Evolutionary conservation across 345 rosid genomes (phyloP), one percentile per base, ranked within the genome.

Genomic region (Acer negundo): DNA sequence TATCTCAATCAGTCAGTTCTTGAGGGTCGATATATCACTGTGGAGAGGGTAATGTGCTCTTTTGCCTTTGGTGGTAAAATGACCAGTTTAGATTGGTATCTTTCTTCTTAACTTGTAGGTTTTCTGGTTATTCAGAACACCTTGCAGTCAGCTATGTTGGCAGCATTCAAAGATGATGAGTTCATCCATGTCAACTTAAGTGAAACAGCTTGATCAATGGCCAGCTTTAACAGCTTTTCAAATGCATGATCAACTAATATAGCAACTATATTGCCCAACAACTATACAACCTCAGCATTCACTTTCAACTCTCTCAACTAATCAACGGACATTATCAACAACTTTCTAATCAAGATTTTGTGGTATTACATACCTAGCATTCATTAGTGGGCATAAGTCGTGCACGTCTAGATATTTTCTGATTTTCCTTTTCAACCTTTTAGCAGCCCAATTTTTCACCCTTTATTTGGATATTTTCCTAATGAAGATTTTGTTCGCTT

Each of bases 281-380:
- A 86, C 90, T 83, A 87, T 85, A 89, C 93, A 83, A 85, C 91
- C 83, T 90, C 96, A 87, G 93, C 91, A 86, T 86, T 88, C 91
- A 87, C 87, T 90, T 89, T 90, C 92, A 86, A 91, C 90, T 85
- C 80, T 91, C 90, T 89, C 98, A 90, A 95, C 97, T 95, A 90
- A 88, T 91, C 97, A 95, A 91, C 86, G 94, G 96, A 89, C 98
- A 90, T 91, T 92, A 87, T 72, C 98, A 91, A 88, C 97, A 90
- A 83, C 90, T 90, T 89, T 89, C 91, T 91, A 90, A 81, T 87
- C 89, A 87, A 86, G 86, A 78, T 85, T 83, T 84, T 87, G 85
- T 92, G 97, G 94, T 92, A 90, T 90, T 85, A 70, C 79, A 85
- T 77, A 81, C 85, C 86, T 79, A 79, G 82, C 86, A 84, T 79